phyloP scores from a whole-genome alignment of 2,329 filamentous ascomycete species.

The Paramyrothecium roridum region DNA sequence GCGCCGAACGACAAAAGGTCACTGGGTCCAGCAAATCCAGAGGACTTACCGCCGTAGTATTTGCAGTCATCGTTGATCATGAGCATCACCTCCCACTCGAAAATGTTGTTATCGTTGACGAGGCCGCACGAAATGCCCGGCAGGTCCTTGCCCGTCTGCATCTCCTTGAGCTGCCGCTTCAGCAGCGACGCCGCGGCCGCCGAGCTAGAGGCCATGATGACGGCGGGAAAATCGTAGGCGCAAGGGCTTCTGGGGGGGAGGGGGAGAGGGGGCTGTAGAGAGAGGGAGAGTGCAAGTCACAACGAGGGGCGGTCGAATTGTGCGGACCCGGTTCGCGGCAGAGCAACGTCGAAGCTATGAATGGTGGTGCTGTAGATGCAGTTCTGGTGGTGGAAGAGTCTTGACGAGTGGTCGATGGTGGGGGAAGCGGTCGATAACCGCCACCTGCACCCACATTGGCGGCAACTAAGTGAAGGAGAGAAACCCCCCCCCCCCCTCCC shows the following conservation, averaged over 20 bases:
- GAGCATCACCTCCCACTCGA: constrained; percentile 98
- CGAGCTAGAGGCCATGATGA: constrained; percentile 36
- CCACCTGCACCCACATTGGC: too few species aligned
- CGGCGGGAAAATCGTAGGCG: too few species aligned
- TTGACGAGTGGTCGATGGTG: too few species aligned
- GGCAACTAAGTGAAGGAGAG: too few species aligned
- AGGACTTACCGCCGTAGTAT: constrained; percentile 76
- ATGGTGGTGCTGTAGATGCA: neutral
- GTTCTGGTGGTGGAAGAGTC: too few species aligned
- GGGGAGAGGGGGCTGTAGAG: too few species aligned
- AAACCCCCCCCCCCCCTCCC: too few species aligned
- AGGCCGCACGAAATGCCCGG: constrained; percentile 92
- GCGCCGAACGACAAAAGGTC: neutral
- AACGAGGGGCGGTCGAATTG: too few species aligned
- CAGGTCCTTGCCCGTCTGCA: constrained; percentile 87
- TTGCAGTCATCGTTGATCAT: constrained; percentile 96
- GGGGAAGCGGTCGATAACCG: too few species aligned
- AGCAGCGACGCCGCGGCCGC: constrained; percentile 71
- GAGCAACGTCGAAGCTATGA: neutral
- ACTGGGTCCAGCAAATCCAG: neutral
- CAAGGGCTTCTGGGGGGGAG: neutral
- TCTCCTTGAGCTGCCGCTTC: constrained; percentile 84
- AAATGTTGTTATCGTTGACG: constrained; percentile 80
- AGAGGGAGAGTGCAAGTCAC: too few species aligned
- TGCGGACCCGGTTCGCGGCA: neutral